A percentile compares a stretch with the other conserved stretches of the same genome.
Conservation (phyloP, 164 flowering plant species). For the Vitis vinifera region DNA sequence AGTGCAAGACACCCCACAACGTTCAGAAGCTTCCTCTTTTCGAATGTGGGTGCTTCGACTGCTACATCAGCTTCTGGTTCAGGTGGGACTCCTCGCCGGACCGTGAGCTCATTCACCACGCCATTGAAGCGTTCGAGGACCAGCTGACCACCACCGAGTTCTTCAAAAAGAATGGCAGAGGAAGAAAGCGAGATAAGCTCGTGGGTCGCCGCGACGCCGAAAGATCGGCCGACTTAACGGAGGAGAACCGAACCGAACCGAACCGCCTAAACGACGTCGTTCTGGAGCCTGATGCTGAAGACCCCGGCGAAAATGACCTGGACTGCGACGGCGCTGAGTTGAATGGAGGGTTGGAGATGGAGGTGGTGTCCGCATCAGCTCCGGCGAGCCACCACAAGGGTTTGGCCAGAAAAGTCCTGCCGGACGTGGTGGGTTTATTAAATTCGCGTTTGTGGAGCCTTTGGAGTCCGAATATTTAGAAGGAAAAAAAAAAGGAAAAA, state of each 20-base stretch:
- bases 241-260: not conserved
- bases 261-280: not conserved
- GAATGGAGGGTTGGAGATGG: not conserved
- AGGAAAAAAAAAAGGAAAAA: too few species aligned
- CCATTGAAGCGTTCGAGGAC: slow-evolving; percentile 23
- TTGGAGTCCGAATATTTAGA: slow-evolving; percentile 18
- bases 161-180: slow-evolving; percentile 1
- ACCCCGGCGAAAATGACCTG: not conserved
- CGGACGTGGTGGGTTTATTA: slow-evolving; percentile 27
- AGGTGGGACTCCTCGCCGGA: slow-evolving; percentile 28
- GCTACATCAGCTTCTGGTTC: slow-evolving; percentile 23
- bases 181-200: not conserved
- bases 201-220: not conserved
- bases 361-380: not conserved
- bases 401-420: slow-evolving; percentile 25
- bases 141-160: not conserved
- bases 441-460: slow-evolving; percentile 25
- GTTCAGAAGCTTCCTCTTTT: slow-evolving; percentile 1
- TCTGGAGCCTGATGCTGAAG: not conserved
- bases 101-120: slow-evolving; percentile 22
- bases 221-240: not conserved
- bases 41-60: slow-evolving; percentile 25
- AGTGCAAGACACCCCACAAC: not conserved
- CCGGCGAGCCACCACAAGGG: slow-evolving; percentile 17
- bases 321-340: not conserved